Evolutionary conservation across 78 protist species (phyloP), one percentile per base, ranked within the genome.

Genomic region (Cyanophora paradoxa): DNA sequence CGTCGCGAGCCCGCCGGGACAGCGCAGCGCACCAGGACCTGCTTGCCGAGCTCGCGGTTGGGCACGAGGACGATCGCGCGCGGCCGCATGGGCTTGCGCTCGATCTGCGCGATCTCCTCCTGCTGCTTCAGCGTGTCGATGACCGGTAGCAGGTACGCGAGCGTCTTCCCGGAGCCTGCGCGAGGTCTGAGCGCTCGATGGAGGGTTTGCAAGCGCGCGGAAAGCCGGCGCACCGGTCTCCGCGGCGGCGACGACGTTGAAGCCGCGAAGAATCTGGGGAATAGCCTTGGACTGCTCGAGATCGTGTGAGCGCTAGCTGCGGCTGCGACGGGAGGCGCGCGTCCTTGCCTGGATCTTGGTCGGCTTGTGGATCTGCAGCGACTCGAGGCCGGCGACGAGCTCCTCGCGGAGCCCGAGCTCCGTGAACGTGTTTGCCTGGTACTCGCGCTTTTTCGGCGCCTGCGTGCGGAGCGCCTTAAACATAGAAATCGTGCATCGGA

Each of bases 141-240:
- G 33, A 79, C 48, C 34, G 93, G 93, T 26, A 89, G 41, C 11
- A 86, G 79, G 72, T 83, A 89, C 2, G 90, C 17, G n/a, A 89
- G 64, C 16, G 93, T 89, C 70, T 89, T 89, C 22, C 93, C 93
- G 11, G 86, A 72, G 54, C 93, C 93, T 37, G 88, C 39, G 31
- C n/a, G n/a, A n/a, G n/a, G n/a, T n/a, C n/a, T n/a, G n/a, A n/a
- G n/a, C n/a, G n/a, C n/a, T n/a, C n/a, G n/a, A n/a, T n/a, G n/a
- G n/a, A n/a, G n/a, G n/a, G n/a, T n/a, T n/a, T n/a, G n/a, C n/a
- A n/a, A n/a, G n/a, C n/a, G n/a, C n/a, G n/a, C n/a, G n/a, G n/a
- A n/a, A n/a, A n/a, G n/a, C n/a, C n/a, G n/a, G n/a, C n/a, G n/a
- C n/a, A n/a, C n/a, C n/a, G n/a, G 70, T 64, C 70, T 64, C 54